A percentile compares a stretch with the other conserved stretches of the same genome.
Conservation (phyloP, 192 early-diverging fungal species). For the Backusella mclennaniae region DNA sequence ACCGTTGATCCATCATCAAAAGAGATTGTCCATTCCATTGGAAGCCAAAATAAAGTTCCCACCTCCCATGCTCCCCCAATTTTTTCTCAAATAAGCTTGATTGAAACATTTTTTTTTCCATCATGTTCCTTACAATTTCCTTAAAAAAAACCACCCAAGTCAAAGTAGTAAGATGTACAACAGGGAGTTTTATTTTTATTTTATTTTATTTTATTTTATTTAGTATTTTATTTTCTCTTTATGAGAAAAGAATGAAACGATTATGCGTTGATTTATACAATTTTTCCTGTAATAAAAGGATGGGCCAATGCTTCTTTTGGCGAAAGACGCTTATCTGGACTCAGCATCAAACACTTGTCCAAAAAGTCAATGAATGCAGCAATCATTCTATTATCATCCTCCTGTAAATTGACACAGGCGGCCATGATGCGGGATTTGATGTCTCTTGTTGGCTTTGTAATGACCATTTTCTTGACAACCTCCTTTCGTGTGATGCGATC, state of each 20-base stretch:
- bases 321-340: conserved; percentile 87
- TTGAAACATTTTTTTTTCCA: not conserved
- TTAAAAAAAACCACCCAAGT: not conserved
- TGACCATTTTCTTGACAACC: conserved; percentile 62
- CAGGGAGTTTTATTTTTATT: too few relatives aligned
- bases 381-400: conserved; percentile 60
- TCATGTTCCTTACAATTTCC: not conserved
- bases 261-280: conserved; percentile 16
- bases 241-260: not conserved
- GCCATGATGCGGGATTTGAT: conserved; percentile 64
- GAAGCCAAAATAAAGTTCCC: not conserved
- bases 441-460: conserved; percentile 69
- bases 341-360: conserved; percentile 78
- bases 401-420: conserved; percentile 46
- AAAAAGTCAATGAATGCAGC: conserved; percentile 79
- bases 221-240: not conserved
- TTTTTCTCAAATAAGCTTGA: not conserved
- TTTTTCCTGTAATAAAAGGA: conserved; percentile 72
- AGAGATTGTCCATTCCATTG: not conserved
- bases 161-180: too few relatives aligned
- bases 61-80: not conserved
- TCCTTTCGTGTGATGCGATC: conserved; percentile 67
- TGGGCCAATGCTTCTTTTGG: conserved; percentile 85
- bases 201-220: not conserved
- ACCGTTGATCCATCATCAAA: not conserved